phyloP scores from a whole-genome alignment of 2,329 filamentous ascomycete genomes.

The Aspergillus sojae region DNA sequence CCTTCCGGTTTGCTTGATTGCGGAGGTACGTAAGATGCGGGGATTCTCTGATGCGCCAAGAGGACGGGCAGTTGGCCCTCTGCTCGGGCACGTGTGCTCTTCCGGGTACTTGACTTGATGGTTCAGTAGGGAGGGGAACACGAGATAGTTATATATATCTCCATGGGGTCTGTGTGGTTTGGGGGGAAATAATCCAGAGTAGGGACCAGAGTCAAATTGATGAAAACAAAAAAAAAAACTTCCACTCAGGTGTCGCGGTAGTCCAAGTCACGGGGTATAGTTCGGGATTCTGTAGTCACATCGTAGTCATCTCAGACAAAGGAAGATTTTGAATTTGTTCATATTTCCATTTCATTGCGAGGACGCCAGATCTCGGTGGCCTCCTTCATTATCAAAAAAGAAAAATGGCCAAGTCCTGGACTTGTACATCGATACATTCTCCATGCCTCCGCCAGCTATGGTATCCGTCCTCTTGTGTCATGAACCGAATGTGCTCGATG shows the following conservation, averaged over 20 bases:
- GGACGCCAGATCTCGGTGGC: conserved; percentile 40
- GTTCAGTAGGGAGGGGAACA: background rate
- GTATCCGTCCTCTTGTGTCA: conserved; percentile 37
- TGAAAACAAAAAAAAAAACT: too few relatives aligned
- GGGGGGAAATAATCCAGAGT: background rate
- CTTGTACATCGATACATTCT: conserved; percentile 45
- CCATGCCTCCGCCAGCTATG: conserved; percentile 45
- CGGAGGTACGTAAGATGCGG: conserved; percentile 11
- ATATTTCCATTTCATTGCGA: conserved; percentile 46
- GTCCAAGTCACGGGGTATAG: background rate
- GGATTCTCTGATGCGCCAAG: conserved; percentile 6
- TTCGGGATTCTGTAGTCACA: background rate
- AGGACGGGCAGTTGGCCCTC: background rate
- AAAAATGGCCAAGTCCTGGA: conserved; percentile 35
- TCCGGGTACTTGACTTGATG: background rate
- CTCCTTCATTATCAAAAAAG: conserved; percentile 37
- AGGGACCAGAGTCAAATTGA: too few relatives aligned
- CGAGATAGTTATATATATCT: background rate
- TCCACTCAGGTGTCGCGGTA: too few relatives aligned
- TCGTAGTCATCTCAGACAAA: conserved; percentile 10
- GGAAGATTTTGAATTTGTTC: conserved; percentile 36
- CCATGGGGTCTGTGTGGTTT: background rate
- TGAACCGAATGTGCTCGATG: conserved; percentile 44
- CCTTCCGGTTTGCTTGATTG: conserved; percentile 1
- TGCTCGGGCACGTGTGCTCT: background rate